A percentile compares a stretch with the other conserved stretches of the same genome.
These are phyloP conservation scores for Porcisia hertigi DNA, from an alignment of 208 protist species.

Conservation along the genomic window DNA sequence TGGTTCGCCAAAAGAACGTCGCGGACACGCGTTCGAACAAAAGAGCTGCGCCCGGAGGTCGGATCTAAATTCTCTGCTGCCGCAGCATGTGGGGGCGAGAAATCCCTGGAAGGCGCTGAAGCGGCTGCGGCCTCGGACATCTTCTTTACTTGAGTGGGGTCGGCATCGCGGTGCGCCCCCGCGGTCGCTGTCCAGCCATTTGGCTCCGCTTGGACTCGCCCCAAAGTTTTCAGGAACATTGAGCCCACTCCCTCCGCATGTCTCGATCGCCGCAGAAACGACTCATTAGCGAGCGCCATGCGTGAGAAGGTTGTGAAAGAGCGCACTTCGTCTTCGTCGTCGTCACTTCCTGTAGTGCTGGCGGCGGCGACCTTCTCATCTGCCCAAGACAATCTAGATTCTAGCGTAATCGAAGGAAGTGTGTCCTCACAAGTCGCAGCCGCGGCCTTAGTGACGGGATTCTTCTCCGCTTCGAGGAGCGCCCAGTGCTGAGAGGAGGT, in stretches of 20 bases:
- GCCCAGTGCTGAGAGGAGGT: constrained; percentile 1
- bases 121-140: background rate
- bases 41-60: constrained; percentile 10
- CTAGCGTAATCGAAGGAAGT: background rate
- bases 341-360: constrained; percentile 17
- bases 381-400: background rate
- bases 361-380: background rate
- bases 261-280: background rate
- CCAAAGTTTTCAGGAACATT: background rate
- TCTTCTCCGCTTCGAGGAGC: constrained; percentile 2
- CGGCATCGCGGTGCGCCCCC: background rate
- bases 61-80: background rate
- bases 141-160: background rate
- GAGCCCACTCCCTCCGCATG: background rate
- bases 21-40: constrained; percentile 41
- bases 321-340: constrained; percentile 14
- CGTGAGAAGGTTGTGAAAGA: constrained; percentile 33
- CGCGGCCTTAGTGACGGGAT: constrained; percentile 10
- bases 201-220: background rate
- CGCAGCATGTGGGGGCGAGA: background rate
- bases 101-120: background rate
- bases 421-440: background rate
- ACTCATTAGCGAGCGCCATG: constrained; percentile 24
- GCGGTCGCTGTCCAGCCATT: background rate
- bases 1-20: constrained; percentile 41